Conservation (phyloP, 306 rosid species). For the Canavalia gladiata region DNA sequence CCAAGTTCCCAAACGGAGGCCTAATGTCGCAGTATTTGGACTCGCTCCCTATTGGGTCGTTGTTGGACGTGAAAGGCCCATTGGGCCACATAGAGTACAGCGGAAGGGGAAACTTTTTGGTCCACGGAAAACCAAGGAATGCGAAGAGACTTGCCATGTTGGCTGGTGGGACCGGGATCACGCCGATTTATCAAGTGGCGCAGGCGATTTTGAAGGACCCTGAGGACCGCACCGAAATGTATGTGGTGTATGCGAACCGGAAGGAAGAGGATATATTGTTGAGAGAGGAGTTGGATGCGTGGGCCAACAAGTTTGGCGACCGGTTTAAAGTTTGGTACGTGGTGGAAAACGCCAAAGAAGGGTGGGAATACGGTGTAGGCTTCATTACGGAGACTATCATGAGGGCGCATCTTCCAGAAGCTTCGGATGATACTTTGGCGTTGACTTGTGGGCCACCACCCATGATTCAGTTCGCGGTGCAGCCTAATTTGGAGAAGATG, state of each 20-base stretch:
- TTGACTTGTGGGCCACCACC: constrained; percentile 88
- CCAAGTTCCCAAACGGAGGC: constrained; percentile 84
- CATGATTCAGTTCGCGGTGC: constrained; percentile 85
- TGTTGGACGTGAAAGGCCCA: constrained; percentile 81
- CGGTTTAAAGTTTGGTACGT: constrained; percentile 87
- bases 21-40: constrained; percentile 80
- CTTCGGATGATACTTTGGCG: constrained; percentile 65
- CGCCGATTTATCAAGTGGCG: constrained; percentile 81
- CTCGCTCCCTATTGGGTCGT: constrained; percentile 56
- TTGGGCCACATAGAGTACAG: constrained; percentile 87
- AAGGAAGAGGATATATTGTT: constrained; percentile 81
- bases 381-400: constrained; percentile 68
- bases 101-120: constrained; percentile 69
- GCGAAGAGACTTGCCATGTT: constrained; percentile 73
- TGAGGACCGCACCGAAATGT: constrained; percentile 77
- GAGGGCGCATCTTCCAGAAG: constrained; percentile 72
- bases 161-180: constrained; percentile 94
- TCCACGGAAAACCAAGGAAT: constrained; percentile 65
- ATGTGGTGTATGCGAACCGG: constrained; percentile 81
- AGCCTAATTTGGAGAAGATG: constrained; percentile 82
- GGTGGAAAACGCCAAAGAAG: constrained; percentile 63
- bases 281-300: constrained; percentile 72
- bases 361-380: constrained; percentile 82
- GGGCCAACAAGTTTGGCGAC: constrained; percentile 59
- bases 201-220: constrained; percentile 82